phyloP scores from a whole-genome alignment of 1,139 yeast species.

The Saccharomyces hybrid region DNA sequence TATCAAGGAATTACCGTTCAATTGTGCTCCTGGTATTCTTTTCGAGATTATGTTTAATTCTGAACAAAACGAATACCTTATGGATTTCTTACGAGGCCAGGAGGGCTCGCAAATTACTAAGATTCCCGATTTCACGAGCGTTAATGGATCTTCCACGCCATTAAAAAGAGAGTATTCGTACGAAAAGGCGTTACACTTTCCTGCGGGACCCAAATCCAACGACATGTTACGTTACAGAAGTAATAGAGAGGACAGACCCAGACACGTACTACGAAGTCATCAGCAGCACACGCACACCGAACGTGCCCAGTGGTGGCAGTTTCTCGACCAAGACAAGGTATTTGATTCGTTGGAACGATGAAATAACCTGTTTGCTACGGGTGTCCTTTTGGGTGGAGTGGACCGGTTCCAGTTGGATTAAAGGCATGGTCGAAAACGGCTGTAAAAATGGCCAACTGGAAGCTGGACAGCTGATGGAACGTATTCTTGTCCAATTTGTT shows the following conservation, averaged over 20 bases:
- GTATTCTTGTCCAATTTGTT: slow-evolving; percentile 15
- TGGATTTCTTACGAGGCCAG: slow-evolving; percentile 49
- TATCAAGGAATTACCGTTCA: slow-evolving; percentile 45
- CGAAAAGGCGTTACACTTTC: slow-evolving; percentile 67
- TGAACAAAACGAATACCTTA: slow-evolving; percentile 50
- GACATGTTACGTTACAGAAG: slow-evolving; percentile 64
- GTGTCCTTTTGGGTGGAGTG: slow-evolving; percentile 72
- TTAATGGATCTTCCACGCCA: slow-evolving; percentile 16
- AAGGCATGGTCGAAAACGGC: slow-evolving; percentile 86
- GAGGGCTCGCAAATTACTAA: slow-evolving; percentile 62
- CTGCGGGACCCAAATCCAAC: slow-evolving; percentile 94
- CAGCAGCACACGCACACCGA: slow-evolving; percentile 75
- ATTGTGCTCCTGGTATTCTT: slow-evolving; percentile 75
- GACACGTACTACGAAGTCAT: slow-evolving; percentile 50
- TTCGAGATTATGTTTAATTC: slow-evolving; percentile 63
- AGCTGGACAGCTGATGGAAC: slow-evolving; percentile 35
- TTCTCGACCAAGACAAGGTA: slow-evolving; percentile 69
- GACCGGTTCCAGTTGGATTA: slow-evolving; percentile 91
- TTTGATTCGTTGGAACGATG: slow-evolving; percentile 66
- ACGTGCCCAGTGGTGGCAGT: slow-evolving; percentile 86
- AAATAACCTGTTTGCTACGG: slow-evolving; percentile 53
- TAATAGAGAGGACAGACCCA: slow-evolving; percentile 52
- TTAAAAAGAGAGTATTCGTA: slow-evolving; percentile 34
- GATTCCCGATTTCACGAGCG: slow-evolving; percentile 39
- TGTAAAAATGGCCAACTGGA: slow-evolving; percentile 80